Conservation (phyloP, 2,329 filamentous ascomycete genomes). For the Penicillium nordicum region DNA sequence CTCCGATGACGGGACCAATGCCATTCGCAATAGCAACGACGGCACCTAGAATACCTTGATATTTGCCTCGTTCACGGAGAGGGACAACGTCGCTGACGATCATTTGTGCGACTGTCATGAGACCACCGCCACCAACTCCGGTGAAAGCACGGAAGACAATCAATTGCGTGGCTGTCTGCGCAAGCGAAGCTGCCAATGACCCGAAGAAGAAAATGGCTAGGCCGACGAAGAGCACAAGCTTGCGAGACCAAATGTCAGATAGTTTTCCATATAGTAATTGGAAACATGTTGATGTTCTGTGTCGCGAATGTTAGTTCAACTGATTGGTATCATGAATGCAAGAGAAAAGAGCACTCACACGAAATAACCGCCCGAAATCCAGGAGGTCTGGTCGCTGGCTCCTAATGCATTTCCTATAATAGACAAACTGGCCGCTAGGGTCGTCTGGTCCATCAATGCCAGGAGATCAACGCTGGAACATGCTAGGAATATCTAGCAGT, state of each 20-base stretch:
- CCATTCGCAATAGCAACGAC: conserved; percentile 55
- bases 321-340: background rate
- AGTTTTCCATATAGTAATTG: conserved; percentile 62
- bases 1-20: conserved; percentile 55
- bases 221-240: conserved; percentile 54
- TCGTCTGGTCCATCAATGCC: conserved; percentile 58
- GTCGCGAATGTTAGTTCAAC: conserved; percentile 3
- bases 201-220: conserved; percentile 54
- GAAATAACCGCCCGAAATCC: conserved; percentile 57
- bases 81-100: conserved; percentile 61
- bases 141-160: conserved; percentile 60
- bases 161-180: conserved; percentile 54
- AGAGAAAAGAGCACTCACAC: conserved; percentile 43
- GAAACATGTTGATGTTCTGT: conserved; percentile 66
- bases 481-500: conserved; percentile 53
- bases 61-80: conserved; percentile 57
- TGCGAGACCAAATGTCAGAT: conserved; percentile 60
- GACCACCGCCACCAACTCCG: conserved; percentile 59
- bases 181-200: conserved; percentile 58
- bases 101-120: conserved; percentile 58
- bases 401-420: conserved; percentile 53
- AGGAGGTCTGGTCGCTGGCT: conserved; percentile 51
- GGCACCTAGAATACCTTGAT: conserved; percentile 54
- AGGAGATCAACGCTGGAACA: conserved; percentile 55
- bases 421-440: conserved; percentile 53